Evolutionary conservation across 345 rosid species (phyloP), one percentile per base, ranked within the genome.

Genomic region (Rhizophora apiculata): DNA sequence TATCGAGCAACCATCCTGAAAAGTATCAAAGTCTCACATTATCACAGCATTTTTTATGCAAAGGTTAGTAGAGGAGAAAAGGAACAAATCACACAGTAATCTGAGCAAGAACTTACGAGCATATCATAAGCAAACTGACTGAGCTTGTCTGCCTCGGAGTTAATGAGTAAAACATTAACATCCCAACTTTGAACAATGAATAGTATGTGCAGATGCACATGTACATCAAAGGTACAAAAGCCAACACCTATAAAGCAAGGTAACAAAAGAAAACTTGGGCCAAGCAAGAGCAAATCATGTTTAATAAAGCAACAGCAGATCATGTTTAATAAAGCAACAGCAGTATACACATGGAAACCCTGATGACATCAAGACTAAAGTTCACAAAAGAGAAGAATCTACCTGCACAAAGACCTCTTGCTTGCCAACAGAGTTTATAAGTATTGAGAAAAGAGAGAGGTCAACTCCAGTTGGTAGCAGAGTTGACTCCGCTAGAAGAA

Each of bases 1-100:
- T 96, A 96, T 74, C 98, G 96, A 75, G 99, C 99, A 82, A 96
- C 88, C 98, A 92, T 96, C 91, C 99, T 96, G 71, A 26, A 8
- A 76, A 67, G 78, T 64, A 60, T 74, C 46, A 56, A 56, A 55
- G 64, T 53, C 55, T 67, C 60, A 65, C 58, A 68, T 67, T 53
- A 72, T 20, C 43, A 76, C 56, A n/a, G 37, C 46, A 26, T 36
- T 7, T 31, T 2, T 63, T 37, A 26, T 27, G 27, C 55, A 54
- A 43, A 66, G 9, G 29, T 37, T 46, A 36, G 37, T 27, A 68
- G 9, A 31, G 5, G 61, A 8, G 48, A 53, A 19, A 60, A 26
- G 60, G 39, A 19, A 74, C 57, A 53, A 61, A 66, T 57, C 43
- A 67, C 43, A 74, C 4, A 27, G 15, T 64, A 60, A 24, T 64